Base-by-base conservation (phyloP, 169 alveolate species). In the Plasmodium ovale region DNA sequence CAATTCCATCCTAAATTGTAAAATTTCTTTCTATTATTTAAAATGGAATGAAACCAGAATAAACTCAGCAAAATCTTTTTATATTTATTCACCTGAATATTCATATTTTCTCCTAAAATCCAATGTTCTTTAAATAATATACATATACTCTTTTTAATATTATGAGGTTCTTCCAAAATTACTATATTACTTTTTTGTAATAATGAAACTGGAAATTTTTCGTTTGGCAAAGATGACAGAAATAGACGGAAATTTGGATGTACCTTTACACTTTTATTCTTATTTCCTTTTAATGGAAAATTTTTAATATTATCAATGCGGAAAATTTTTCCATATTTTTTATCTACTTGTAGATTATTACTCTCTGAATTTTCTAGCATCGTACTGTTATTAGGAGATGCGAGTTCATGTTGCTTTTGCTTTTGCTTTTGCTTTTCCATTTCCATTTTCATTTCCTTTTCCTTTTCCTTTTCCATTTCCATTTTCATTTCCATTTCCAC, bases 191-290 rank as follows among this genome's bases (percentile, higher is more conserved):
- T 97, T 94, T 97, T 95, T 93, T 98, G 98, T 62, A 98, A 94
- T 1, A 98, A 95, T 31, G 98, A 95, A 71, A 97, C 97, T 27
- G 99, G 99, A 97, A 98, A 97, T 77, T 95, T 93, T 3, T 97
- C 96, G 84, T 97, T 96, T 56, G 99, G 98, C 87, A 96, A 95
- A 10, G 98, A 96, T 31, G 99, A 94, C 62, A 98, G 67, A 98
- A 98, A 97, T 23, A 98, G 93, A 93, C 99, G 95, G 95, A 97
- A 98, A 92, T 96, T 94, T 60, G 96, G 97, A 87, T 96, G 97
- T 1, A 97, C 97, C 88, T 35, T 95, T 91, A 84, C 93, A 91
- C 14, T 65, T 84, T 47, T 77, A 49, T 70, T 88, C 62, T 54
- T 37, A 56, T 54, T 88, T 60, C 82, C 92, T 31, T 92, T 73